Evolutionary conservation across 1,284 basidiomycete species (phyloP).

Genomic region (Rhodotorula glutinis): DNA sequence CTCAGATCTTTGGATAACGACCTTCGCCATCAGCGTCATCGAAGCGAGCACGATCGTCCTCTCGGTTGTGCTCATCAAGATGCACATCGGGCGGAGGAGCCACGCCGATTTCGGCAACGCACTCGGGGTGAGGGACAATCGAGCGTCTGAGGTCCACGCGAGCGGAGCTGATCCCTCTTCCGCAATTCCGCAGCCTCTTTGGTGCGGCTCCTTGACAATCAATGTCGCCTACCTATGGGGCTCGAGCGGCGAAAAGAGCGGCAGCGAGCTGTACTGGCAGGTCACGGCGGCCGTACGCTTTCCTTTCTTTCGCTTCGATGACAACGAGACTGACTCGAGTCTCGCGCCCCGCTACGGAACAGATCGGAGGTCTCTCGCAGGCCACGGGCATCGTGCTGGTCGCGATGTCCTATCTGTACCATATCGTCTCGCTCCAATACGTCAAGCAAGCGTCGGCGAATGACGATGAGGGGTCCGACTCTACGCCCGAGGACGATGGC

Average conservation of each 20-base stretch:
- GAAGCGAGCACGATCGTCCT: slow-evolving; percentile 4
- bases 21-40: not conserved
- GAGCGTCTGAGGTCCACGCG: not conserved
- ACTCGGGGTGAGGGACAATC: not conserved
- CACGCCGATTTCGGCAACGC: not conserved
- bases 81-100: not conserved
- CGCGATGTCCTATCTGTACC: not conserved
- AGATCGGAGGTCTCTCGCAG: slow-evolving; percentile 2
- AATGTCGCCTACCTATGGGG: slow-evolving; percentile 4
- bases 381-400: slow-evolving; percentile 3
- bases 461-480: not conserved
- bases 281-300: not conserved
- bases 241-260: not conserved
- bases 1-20: not conserved
- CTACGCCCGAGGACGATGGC: not conserved
- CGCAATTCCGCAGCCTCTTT: not conserved
- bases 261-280: not conserved
- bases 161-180: not conserved
- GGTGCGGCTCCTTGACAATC: not conserved
- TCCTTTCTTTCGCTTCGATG: not conserved
- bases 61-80: not conserved
- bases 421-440: slow-evolving; percentile 9
- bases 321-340: not conserved
- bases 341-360: not conserved
- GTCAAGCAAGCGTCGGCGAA: not conserved